Evolutionary conservation across 148 eudicot genomes (phyloP), one percentile per base, ranked within the genome.

Genomic region (Nepenthes mirabilis): DNA sequence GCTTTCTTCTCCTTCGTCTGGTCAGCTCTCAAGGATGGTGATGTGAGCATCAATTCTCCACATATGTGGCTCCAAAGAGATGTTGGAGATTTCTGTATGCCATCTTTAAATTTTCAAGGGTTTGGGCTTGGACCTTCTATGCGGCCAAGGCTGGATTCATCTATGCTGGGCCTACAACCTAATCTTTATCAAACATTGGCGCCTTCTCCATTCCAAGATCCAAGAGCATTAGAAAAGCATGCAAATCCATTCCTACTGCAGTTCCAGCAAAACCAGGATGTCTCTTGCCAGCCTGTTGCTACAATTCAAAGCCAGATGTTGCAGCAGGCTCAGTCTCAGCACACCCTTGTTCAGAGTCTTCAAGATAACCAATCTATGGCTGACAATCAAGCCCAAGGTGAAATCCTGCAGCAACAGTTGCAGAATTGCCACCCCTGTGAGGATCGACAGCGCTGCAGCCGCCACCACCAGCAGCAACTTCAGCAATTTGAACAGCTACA

Each of bases 31-130:
- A 72, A 73, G 64, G 79, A 79, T 67, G 87, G 77, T 55, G 84
- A 86, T 69, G 58, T 84, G 78, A 40, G 35, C 43, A 35, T 63
- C 53, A 53, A 40, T 45, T 45, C 48, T 57, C 77, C 80, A 53
- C 74, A 75, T 43, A 13, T 76, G 82, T 87, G 95, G 91, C 81
- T 82, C 59, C 84, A 72, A 55, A 81, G 97, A 68, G 86, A 82
- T 59, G 57, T 60, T 35, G 81, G 79, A 55, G 83, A 74, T 62
- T 78, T 67, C 33, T 68, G 72, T 45, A 55, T 72, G 47, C 77
- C 77, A 36, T 77, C 87, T 54, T 78, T 90, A 36, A 90, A 87
- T 68, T 81, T 87, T 57, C 91, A 82, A 62, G 83, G 87, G 43
- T 65, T 87, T 55, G 91, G 95, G 48, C 71, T 74, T 35, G 56